These are phyloP conservation scores for Phytophthora sansomeana DNA, from an alignment of 352 stramenopile genomes.

Conservation along the genomic window DNA sequence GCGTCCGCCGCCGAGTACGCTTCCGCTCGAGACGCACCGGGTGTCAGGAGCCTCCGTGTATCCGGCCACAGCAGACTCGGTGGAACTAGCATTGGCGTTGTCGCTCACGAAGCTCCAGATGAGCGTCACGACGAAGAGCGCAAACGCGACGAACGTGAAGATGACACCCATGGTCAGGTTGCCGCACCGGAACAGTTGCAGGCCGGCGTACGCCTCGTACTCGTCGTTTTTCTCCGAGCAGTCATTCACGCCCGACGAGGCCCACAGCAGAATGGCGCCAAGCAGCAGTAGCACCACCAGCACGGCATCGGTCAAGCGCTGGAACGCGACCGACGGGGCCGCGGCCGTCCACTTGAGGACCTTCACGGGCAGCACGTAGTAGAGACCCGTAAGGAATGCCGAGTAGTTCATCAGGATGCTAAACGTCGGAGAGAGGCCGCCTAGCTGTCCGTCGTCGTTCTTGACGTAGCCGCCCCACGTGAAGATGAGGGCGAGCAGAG, in stretches of 20 bases:
- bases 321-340: slow-evolving; percentile 24
- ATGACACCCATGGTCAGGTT: slow-evolving; percentile 38
- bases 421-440: slow-evolving; percentile 25
- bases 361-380: slow-evolving; percentile 83
- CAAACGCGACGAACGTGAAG: slow-evolving; percentile 36
- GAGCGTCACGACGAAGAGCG: slow-evolving; percentile 33
- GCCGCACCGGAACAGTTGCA: slow-evolving; percentile 30
- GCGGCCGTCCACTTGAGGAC: slow-evolving; percentile 55
- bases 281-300: slow-evolving; percentile 27
- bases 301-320: slow-evolving; percentile 28
- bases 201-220: slow-evolving; percentile 29
- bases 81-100: slow-evolving; percentile 4
- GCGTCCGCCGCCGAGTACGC: slow-evolving; percentile 17
- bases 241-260: slow-evolving; percentile 41
- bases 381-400: slow-evolving; percentile 60
- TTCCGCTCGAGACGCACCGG: slow-evolving; percentile 17
- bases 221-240: slow-evolving; percentile 38
- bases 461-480: slow-evolving; percentile 39
- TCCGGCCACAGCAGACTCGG: slow-evolving; percentile 9
- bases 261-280: slow-evolving; percentile 34
- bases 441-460: slow-evolving; percentile 25
- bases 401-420: slow-evolving; percentile 70
- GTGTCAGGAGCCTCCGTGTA: slow-evolving; percentile 21
- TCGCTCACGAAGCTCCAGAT: slow-evolving; percentile 32
- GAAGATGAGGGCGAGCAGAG: slow-evolving; percentile 33